phyloP scores from a whole-genome alignment of 495 filamentous ascomycete species.

The Hypoxylon intermedium region DNA sequence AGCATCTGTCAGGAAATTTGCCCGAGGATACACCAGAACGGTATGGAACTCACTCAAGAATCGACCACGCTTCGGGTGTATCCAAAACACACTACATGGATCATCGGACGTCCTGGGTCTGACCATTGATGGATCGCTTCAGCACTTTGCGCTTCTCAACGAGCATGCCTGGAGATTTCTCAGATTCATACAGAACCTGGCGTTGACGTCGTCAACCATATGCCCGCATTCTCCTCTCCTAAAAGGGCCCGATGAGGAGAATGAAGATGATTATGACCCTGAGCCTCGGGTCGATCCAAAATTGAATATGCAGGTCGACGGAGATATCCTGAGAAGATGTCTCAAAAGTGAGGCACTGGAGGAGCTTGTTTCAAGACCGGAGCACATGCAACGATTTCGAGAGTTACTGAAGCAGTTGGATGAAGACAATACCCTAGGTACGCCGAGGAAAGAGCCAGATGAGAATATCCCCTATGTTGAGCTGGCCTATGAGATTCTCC shows the following conservation, averaged over 20 bases:
- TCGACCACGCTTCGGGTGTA: slow-evolving; percentile 38
- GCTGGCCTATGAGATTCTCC: slow-evolving; percentile 54
- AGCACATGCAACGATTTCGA: slow-evolving; percentile 37
- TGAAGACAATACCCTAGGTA: slow-evolving; percentile 28
- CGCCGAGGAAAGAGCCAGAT: slow-evolving; percentile 9
- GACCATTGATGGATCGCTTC: slow-evolving; percentile 69
- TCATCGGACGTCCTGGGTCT: slow-evolving; percentile 64
- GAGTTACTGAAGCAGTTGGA: slow-evolving; percentile 49
- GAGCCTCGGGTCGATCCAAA: slow-evolving; percentile 42
- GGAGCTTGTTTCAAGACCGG: slow-evolving; percentile 46
- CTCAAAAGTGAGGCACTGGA: slow-evolving; percentile 58
- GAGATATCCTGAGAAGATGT: slow-evolving; percentile 65
- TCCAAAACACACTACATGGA: slow-evolving; percentile 40
- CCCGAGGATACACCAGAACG: slow-evolving; percentile 52
- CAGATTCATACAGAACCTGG: slow-evolving; percentile 67
- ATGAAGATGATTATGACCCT: slow-evolving; percentile 12
- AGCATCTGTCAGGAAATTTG: slow-evolving; percentile 58
- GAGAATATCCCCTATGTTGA: slow-evolving; percentile 35
- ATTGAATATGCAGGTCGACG: slow-evolving; percentile 68
- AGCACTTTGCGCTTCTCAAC: slow-evolving; percentile 64
- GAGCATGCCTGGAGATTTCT: slow-evolving; percentile 66
- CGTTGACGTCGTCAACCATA: slow-evolving; percentile 35
- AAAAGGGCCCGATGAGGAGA: slow-evolving; percentile 23
- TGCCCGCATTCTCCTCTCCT: slow-evolving; percentile 29
- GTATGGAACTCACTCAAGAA: slow-evolving; percentile 44